Conservation (phyloP, 345 rosid species). For the Erucastrum elatum region DNA sequence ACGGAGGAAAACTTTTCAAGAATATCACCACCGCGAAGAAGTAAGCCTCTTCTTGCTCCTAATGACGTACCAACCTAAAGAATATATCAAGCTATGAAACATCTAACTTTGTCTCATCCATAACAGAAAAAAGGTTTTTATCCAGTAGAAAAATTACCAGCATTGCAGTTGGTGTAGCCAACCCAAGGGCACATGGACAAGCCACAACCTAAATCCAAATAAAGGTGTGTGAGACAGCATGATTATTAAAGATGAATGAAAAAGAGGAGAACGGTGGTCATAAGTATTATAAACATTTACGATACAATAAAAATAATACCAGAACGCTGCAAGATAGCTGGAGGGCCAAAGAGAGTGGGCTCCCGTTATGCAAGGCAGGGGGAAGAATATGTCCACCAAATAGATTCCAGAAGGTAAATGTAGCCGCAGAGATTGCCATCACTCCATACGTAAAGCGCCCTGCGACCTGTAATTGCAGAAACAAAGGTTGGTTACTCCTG, state of each 20-base stretch:
- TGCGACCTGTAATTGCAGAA: slow-evolving; percentile 59
- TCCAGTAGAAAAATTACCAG: slow-evolving; percentile 54
- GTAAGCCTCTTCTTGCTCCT: slow-evolving; percentile 93
- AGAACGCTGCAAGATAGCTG: slow-evolving; percentile 97
- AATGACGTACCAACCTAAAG: slow-evolving; percentile 85
- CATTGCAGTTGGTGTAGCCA: slow-evolving; percentile 98
- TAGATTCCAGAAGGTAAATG: slow-evolving; percentile 87
- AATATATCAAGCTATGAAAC: slow-evolving; percentile 17
- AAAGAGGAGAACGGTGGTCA: not conserved
- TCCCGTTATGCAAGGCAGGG: slow-evolving; percentile 62
- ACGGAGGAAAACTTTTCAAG: slow-evolving; percentile 90
- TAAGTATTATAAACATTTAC: not conserved
- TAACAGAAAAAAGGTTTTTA: not conserved
- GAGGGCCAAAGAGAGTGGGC: slow-evolving; percentile 77
- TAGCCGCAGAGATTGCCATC: slow-evolving; percentile 90
- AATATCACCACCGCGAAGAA: slow-evolving; percentile 87
- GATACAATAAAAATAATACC: slow-evolving; percentile 46
- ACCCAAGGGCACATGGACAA: slow-evolving; percentile 99
- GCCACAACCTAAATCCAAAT: slow-evolving; percentile 76
- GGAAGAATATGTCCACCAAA: slow-evolving; percentile 72
- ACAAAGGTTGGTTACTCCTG: not conserved
- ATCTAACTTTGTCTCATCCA: slow-evolving; percentile 20
- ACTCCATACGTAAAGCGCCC: slow-evolving; percentile 98
- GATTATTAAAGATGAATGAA: not conserved
- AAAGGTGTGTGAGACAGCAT: slow-evolving; percentile 25